Base-by-base conservation (phyloP, 2,329 filamentous ascomycete genomes). In the Fusarium sp. region DNA sequence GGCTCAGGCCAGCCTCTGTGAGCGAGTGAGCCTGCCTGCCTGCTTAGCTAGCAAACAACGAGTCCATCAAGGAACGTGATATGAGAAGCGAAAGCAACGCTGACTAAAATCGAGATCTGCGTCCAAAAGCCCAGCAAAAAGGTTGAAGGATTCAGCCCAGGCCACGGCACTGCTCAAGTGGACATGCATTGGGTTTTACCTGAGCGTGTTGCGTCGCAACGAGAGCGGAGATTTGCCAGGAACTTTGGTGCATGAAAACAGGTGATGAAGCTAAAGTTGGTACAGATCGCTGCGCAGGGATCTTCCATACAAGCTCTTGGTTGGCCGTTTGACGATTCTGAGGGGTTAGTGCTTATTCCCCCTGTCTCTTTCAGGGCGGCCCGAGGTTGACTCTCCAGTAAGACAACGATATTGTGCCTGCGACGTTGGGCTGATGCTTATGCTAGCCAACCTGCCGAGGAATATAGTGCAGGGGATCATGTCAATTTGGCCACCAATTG, bases 341-440 rank as follows among this genome's bases (percentile, higher is more conserved):
- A 62, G 25, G 57, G 41, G 52, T 20, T 62, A 62, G 58, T 11
- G 58, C 58, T 62, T 56, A 56, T 35, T 14, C 35, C 25, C 13
- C 18, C n/a, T 31, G 25, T 15, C 37, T 25, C 15, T 31, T 25
- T 36, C 40, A 47, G 40, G 41, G 50, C 40, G 17, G 25, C 10
- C 25, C 25, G 25, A 25, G 25, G 25, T 25, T 6, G 25, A 25
- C 25, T 25, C 25, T 25, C 25, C 25, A 25, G 18, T 42, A 31
- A 21, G 14, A 36, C 11, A n/a, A n/a, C n/a, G n/a, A n/a, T n/a
- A n/a, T n/a, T n/a, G n/a, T 11, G 23, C 18, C 25, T 50, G 14
- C 25, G 5, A 43, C 48, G 17, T 20, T n/a, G 3, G 27, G 2
- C 21, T 50, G 18, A 27, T 33, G 29, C 17, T 48, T 14, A 3